Conservation (phyloP, 148 eudicot species). For the Silene latifolia region DNA sequence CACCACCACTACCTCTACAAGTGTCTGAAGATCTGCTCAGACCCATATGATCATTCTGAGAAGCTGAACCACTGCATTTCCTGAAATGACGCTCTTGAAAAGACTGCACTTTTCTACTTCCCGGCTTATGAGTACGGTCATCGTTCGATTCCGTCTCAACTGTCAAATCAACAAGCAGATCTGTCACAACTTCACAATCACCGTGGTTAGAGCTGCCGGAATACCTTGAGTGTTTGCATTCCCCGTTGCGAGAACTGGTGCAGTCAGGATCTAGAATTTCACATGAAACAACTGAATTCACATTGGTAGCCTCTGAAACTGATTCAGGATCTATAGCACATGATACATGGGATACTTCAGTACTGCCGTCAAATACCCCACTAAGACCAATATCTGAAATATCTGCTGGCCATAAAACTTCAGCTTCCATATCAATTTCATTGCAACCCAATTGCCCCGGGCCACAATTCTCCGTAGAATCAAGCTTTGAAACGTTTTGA, state of each 20-base stretch:
- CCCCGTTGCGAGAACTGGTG: slow-evolving; percentile 7
- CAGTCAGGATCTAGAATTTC: too few relatives aligned
- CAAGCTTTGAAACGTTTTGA: slow-evolving; percentile 31
- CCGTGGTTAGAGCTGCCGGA: slow-evolving; percentile 22
- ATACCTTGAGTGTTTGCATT: slow-evolving; percentile 22
- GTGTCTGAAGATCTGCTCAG: slow-evolving; percentile 33
- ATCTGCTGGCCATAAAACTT: slow-evolving; percentile 23
- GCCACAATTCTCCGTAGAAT: slow-evolving; percentile 23
- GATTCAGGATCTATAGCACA: slow-evolving; percentile 8
- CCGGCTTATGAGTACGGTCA: slow-evolving; percentile 26
- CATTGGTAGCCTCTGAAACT: slow-evolving; percentile 17
- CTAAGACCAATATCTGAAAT: slow-evolving; percentile 23
- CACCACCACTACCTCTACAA: slow-evolving; percentile 51
- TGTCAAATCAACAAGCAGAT: slow-evolving; percentile 34
- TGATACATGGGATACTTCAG: too few relatives aligned
- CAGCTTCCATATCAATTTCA: slow-evolving; percentile 17
- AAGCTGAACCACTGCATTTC: slow-evolving; percentile 37
- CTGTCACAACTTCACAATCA: slow-evolving; percentile 23
- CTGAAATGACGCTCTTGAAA: slow-evolving; percentile 31
- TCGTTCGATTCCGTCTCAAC: slow-evolving; percentile 31
- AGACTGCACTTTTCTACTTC: slow-evolving; percentile 28
- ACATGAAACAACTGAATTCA: too few relatives aligned
- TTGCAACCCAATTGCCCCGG: slow-evolving; percentile 25
- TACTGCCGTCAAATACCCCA: slow-evolving; percentile 17
- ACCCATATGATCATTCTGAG: slow-evolving; percentile 14